Evolutionary conservation across 2,329 filamentous ascomycete genomes (phyloP), one percentile per base, ranked within the genome.

Genomic region (Dryadomyces sulphureus): DNA sequence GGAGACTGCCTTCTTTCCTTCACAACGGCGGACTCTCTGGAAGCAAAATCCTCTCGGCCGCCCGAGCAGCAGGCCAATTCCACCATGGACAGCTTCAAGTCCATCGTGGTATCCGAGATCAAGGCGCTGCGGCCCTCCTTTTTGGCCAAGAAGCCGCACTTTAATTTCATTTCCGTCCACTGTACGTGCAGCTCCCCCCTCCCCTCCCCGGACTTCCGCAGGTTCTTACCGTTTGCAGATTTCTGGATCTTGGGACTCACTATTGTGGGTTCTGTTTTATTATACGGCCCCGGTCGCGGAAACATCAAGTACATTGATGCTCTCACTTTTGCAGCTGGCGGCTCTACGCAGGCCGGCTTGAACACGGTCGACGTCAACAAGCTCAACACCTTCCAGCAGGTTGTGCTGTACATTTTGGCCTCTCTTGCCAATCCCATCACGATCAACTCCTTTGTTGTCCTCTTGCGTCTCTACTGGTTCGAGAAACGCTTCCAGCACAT

Each of bases 401-500:
- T 85, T 38, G 70, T 84, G 43, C 65, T 93, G 22, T 88, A 82
- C 55, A 56, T 88, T 7, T 69, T 85, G 36, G 69, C 81, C 4
- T 80, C 87, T 69, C 55, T 86, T 12, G 79, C 81, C 22, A 94
- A 87, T 43, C 88, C 88, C 0, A 92, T 94, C 50, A 80, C 84
- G 41, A 81, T 94, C 55, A 79, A 94, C 57, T 77, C 84, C 2
- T 83, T 77, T 39, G 87, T 98, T 39, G 92, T 98, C 7, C 90
- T 94, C 55, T 72, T 96, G 14, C 83, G 92, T 22, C 69, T 98
- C 2, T 95, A 94, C 64, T 98, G 90, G 90, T 98, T 98, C 59
- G 89, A 98, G 63, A 94, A 93, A 62, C 78, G 89, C 7, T 96
- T 98, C 59, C 84, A 94, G 59, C 73, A 84, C 55, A 75, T 94